Evolutionary conservation across 2,329 filamentous ascomycete genomes (phyloP), one percentile per base, ranked within the genome.

Genomic region (Mollisiaceae sp.): DNA sequence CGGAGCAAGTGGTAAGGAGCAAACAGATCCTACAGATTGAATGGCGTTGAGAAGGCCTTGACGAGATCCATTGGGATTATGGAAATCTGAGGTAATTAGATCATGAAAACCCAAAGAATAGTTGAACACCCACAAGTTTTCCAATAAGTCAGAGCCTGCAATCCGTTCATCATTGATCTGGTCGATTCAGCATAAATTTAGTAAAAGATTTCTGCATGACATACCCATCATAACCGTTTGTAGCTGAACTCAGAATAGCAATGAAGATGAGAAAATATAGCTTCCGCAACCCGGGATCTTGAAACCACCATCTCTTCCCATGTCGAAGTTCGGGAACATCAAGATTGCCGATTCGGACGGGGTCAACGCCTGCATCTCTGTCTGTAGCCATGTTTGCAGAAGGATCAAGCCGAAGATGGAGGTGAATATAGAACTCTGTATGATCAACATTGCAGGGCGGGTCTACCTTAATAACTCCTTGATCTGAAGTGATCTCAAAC

Each of bases 161-260:
- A 36, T 24, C 59, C 59, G 20, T 61, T 61, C 59, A 61, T 60
- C 58, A 60, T 60, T 36, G 58, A 60, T 4, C 58, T 27, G 12
- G 38, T 14, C 2, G 12, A 5, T 12, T 41, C 38, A 41, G 38
- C 8, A 9, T 12, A 41, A 41, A 12, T 41, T 18, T 9, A 41
- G 38, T 2, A 18, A 41, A 41, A 14, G 12, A 4, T 41, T 18
- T 18, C 4, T 12, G 38, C 38, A 41, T 41, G 12, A 60, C 58
- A 50, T 32, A 47, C 41, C 58, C 58, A 60, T 60, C 58, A 35
- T 47, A 60, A n/a, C 58, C 58, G n/a, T 60, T 58, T 15, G 35
- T 58, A 41, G 55, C 55, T 15, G 55, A 58, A 39, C 35, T 41
- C 18, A 58, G 24, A 22, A 58, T 39, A 12, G 35, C 35, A 41